A percentile compares a stretch with the other conserved stretches of the same genome.
Evolutionary conservation across 202 grass and related monocot genomes (phyloP).

Genomic region (Setaria italica): DNA sequence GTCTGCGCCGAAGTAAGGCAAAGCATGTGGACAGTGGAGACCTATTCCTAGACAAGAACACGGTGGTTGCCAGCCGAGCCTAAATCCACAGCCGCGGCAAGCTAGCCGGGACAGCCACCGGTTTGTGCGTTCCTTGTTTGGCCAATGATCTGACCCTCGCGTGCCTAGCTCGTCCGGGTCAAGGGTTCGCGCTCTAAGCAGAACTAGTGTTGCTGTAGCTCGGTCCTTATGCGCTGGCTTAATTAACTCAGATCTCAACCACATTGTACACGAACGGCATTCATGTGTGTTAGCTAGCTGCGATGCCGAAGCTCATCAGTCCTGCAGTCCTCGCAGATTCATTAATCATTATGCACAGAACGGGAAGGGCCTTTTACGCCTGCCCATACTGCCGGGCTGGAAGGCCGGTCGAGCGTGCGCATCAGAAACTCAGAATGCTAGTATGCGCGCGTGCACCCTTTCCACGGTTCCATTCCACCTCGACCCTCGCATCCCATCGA

Average conservation of each 20-base stretch:
- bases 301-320: neutral
- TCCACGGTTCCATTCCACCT: neutral
- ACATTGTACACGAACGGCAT: conserved; percentile 14
- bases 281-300: neutral
- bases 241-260: neutral
- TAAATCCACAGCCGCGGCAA: too few relatives aligned
- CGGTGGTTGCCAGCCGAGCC: too few relatives aligned
- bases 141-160: too few relatives aligned
- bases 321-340: neutral
- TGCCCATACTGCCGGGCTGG: neutral
- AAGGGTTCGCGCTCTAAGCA: too few relatives aligned
- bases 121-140: too few relatives aligned
- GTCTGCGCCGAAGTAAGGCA: too few relatives aligned
- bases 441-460: neutral
- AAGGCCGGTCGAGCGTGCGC: neutral
- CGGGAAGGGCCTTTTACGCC: neutral
- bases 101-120: too few relatives aligned
- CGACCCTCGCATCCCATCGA: neutral
- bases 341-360: neutral
- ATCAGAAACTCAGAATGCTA: neutral
- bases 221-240: neutral
- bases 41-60: too few relatives aligned
- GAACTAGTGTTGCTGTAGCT: too few relatives aligned
- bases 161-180: too few relatives aligned
- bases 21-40: too few relatives aligned